These are phyloP conservation scores for Xerocomus spinulosus DNA, from an alignment of 768 basidiomycete species.

Conservation along the genomic window DNA sequence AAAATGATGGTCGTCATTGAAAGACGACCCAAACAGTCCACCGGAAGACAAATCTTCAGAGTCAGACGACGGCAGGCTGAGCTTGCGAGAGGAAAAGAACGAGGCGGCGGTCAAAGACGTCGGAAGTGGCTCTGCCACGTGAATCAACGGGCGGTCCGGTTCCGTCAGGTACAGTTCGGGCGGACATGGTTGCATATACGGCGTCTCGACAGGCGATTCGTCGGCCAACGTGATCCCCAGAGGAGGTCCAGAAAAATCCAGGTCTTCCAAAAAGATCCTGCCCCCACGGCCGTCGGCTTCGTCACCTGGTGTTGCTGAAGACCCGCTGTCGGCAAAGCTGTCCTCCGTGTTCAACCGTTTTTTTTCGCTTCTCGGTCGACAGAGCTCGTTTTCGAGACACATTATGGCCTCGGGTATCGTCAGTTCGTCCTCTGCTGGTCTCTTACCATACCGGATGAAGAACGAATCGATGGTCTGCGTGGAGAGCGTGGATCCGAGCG, in stretches of 20 bases:
- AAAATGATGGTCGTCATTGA: constrained; percentile 36
- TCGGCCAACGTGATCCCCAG: constrained; percentile 27
- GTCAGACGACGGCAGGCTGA: constrained; percentile 44
- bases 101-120: constrained; percentile 8
- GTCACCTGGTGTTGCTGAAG: constrained; percentile 51
- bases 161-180: constrained; percentile 39
- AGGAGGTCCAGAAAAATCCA: constrained; percentile 61
- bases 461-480: constrained; percentile 73
- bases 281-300: constrained; percentile 21
- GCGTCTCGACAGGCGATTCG: constrained; percentile 27
- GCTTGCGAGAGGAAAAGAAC: constrained; percentile 24
- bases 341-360: constrained; percentile 53
- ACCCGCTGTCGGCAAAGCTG: constrained; percentile 41
- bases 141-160: constrained; percentile 41
- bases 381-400: constrained; percentile 82
- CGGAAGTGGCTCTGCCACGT: constrained; percentile 29
- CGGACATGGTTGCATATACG: constrained; percentile 2
- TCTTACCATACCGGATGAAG: constrained; percentile 68
- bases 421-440: constrained; percentile 62
- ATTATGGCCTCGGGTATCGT: constrained; percentile 75
- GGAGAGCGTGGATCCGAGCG: constrained; percentile 90
- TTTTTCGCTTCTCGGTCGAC: constrained; percentile 67
- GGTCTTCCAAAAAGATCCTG: constrained; percentile 46
- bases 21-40: constrained; percentile 4
- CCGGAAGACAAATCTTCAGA: constrained; percentile 36